phyloP scores from a whole-genome alignment of 148 eudicot species.

The Amaranthus cruentus region DNA sequence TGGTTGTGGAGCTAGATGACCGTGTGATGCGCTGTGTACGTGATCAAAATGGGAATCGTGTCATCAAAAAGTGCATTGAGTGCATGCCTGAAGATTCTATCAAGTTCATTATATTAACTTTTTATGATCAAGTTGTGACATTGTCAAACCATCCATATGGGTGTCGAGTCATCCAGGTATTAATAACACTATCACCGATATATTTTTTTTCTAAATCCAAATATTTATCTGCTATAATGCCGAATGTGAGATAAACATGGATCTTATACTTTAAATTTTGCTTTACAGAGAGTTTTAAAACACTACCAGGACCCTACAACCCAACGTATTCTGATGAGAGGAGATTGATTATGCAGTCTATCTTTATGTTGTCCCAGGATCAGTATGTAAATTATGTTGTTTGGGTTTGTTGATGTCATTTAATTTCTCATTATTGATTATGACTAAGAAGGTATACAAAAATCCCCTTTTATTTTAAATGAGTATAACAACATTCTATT shows the following conservation, averaged over 20 bases:
- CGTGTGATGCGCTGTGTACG: constrained; percentile 84
- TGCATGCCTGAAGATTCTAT: constrained; percentile 74
- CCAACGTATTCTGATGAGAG: constrained; percentile 67
- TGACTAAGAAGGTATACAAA: too few species aligned
- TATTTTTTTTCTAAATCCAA: neutral
- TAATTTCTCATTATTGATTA: neutral
- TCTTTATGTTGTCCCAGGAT: constrained; percentile 72
- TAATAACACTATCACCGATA: neutral
- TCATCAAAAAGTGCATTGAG: constrained; percentile 88
- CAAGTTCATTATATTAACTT: constrained; percentile 65
- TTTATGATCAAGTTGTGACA: constrained; percentile 72
- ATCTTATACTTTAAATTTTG: constrained; percentile 17
- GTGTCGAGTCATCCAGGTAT: constrained; percentile 89
- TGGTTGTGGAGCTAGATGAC: constrained; percentile 85
- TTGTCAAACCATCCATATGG: constrained; percentile 93
- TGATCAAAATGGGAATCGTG: constrained; percentile 94
- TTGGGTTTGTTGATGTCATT: constrained; percentile 40
- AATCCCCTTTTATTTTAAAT: too few species aligned
- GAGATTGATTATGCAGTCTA: constrained; percentile 72
- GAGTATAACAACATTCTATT: too few species aligned
- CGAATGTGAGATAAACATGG: constrained; percentile 6
- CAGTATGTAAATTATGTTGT: constrained; percentile 87
- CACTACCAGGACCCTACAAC: constrained; percentile 69
- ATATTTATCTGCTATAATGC: neutral
- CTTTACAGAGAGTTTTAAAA: constrained; percentile 80